Evolutionary conservation across 352 stramenopile species (phyloP).

Genomic region (Globisporangium alternatum): DNA sequence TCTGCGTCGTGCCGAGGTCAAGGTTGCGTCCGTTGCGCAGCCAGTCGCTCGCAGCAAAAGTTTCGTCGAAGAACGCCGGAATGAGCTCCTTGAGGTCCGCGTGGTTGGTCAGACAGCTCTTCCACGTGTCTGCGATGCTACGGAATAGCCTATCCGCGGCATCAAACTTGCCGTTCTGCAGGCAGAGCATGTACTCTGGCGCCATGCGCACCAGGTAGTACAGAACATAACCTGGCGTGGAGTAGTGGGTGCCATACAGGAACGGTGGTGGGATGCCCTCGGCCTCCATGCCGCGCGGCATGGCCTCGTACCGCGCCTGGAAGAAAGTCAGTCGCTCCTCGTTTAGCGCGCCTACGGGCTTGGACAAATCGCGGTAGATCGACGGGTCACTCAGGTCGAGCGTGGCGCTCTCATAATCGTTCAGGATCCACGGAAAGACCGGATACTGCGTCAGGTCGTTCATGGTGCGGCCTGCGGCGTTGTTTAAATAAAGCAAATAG

Average conservation of each 20-base stretch:
- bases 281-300: slow-evolving; percentile 80
- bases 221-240: slow-evolving; percentile 93
- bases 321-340: slow-evolving; percentile 86
- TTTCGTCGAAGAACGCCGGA: slow-evolving; percentile 96
- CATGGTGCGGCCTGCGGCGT: slow-evolving; percentile 77
- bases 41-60: slow-evolving; percentile 84
- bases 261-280: slow-evolving; percentile 91
- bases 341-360: slow-evolving; percentile 94
- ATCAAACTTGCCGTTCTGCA: slow-evolving; percentile 99
- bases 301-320: slow-evolving; percentile 82
- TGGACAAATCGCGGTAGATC: slow-evolving; percentile 93
- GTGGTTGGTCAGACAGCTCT: slow-evolving; percentile 78
- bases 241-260: slow-evolving; percentile 96
- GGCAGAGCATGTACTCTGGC: slow-evolving; percentile 94
- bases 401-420: slow-evolving; percentile 83
- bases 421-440: slow-evolving; percentile 96
- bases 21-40: slow-evolving; percentile 95
- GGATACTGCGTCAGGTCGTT: slow-evolving; percentile 95
- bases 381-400: slow-evolving; percentile 85
- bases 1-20: slow-evolving; percentile 91
- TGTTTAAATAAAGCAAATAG: slow-evolving; percentile 90
- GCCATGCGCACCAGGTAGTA: slow-evolving; percentile 97
- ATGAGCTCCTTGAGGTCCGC: slow-evolving; percentile 99
- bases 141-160: slow-evolving; percentile 97
- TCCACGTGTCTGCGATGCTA: slow-evolving; percentile 92